Percentiles rank a stretch among this genome's conserved stretches.
These are phyloP conservation scores for Miamiensis avidus DNA, from an alignment of 169 alveolate genomes.

Conservation along the genomic window DNA sequence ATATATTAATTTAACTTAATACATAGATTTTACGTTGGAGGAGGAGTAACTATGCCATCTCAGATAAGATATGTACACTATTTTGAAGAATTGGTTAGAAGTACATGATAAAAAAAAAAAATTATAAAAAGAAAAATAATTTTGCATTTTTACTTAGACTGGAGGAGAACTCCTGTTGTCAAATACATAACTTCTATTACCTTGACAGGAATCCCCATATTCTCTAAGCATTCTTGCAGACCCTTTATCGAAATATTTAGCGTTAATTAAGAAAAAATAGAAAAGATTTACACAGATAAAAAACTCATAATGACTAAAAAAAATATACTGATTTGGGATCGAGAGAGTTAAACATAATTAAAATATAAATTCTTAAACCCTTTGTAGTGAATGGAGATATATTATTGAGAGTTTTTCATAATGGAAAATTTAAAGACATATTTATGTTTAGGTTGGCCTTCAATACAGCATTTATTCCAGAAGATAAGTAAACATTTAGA, in stretches of 20 bases:
- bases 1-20: neutral
- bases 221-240: conserved; percentile 46
- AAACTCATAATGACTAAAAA: conserved; percentile 9
- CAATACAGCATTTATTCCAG: conserved; percentile 54
- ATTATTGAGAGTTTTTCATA: conserved; percentile 42
- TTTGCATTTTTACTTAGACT: neutral
- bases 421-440: conserved; percentile 37
- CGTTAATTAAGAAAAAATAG: conserved; percentile 3
- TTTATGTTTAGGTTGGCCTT: conserved; percentile 60
- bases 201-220: conserved; percentile 60
- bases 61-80: conserved; percentile 69
- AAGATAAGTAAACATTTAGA: conserved; percentile 9
- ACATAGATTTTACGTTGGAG: conserved; percentile 32
- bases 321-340: conserved; percentile 5
- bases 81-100: conserved; percentile 52
- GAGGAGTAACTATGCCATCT: conserved; percentile 76
- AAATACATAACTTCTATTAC: conserved; percentile 31
- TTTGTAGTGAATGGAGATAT: conserved; percentile 58
- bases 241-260: conserved; percentile 62
- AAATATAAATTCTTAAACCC: conserved; percentile 14
- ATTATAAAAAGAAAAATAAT: no score
- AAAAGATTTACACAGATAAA: conserved; percentile 23
- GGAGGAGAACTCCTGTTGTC: conserved; percentile 27
- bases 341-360: conserved; percentile 12
- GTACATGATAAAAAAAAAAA: conserved; percentile 2